Evolutionary conservation across 495 filamentous ascomycete species (phyloP).

Genomic region (Melanomma pulvis-pyrius): DNA sequence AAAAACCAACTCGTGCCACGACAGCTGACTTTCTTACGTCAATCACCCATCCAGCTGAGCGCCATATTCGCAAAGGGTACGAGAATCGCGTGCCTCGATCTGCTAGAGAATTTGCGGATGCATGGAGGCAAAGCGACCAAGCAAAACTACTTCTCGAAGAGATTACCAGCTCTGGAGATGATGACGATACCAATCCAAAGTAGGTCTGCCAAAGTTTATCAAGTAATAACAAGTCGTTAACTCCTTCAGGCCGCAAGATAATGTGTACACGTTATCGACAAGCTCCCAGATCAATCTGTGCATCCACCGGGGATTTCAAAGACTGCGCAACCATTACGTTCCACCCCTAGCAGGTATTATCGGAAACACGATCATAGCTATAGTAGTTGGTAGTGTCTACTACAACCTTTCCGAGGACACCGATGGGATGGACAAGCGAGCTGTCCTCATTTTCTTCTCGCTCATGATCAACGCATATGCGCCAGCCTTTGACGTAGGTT

Average conservation of each 20-base stretch:
- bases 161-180: no score
- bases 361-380: conserved; percentile 15
- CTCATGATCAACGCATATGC: conserved; percentile 12
- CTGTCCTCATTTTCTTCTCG: conserved; percentile 18
- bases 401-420: conserved; percentile 12
- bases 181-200: no score
- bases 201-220: no score
- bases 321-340: background rate
- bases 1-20: conserved; percentile 71
- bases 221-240: no score
- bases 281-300: conserved; percentile 3
- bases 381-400: conserved; percentile 16
- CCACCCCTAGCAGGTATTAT: background rate
- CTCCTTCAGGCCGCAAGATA: no score
- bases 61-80: conserved; percentile 64
- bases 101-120: conserved; percentile 72
- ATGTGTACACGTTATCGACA: no score
- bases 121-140: conserved; percentile 1
- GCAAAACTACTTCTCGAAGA: conserved; percentile 1
- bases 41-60: conserved; percentile 71
- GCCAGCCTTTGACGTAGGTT: conserved; percentile 20
- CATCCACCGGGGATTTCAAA: background rate
- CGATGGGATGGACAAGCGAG: conserved; percentile 6
- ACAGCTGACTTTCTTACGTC: conserved; percentile 82
- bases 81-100: conserved; percentile 69